These are phyloP conservation scores for Aspergillus sp. DNA, from an alignment of 2,329 filamentous ascomycete genomes.

Conservation along the genomic window DNA sequence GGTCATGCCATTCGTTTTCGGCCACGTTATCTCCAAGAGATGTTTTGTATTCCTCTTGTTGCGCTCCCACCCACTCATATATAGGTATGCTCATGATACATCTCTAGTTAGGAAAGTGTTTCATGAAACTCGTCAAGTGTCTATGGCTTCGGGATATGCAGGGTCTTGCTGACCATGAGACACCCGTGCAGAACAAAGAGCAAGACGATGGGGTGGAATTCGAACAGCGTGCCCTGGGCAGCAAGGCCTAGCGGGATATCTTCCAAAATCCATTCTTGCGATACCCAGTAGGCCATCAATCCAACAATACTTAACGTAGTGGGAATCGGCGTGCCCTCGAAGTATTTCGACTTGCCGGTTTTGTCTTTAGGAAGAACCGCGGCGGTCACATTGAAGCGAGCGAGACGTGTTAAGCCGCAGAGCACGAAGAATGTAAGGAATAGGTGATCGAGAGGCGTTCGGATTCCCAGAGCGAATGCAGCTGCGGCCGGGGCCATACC, in stretches of 20 bases:
- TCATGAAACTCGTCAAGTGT: constrained; percentile 10
- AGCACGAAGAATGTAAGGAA: constrained; percentile 85
- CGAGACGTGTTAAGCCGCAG: constrained; percentile 87
- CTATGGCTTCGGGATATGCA: constrained; percentile 87
- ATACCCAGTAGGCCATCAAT: constrained; percentile 88
- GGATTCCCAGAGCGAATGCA: constrained; percentile 85
- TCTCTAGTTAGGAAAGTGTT: constrained; percentile 17
- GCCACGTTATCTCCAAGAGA: constrained; percentile 17
- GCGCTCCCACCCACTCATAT: constrained; percentile 18
- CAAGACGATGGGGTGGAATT: constrained; percentile 79
- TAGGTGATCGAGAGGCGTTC: constrained; percentile 79
- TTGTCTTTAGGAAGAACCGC: constrained; percentile 86
- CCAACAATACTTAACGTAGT: constrained; percentile 79
- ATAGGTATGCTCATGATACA: constrained; percentile 14
- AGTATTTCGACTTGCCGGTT: constrained; percentile 88
- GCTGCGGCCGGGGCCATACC: constrained; percentile 84
- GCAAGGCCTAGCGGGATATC: constrained; percentile 74
- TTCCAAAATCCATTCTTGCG: constrained; percentile 74
- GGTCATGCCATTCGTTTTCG: constrained; percentile 14
- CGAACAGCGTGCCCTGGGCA: constrained; percentile 66
- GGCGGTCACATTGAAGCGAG: constrained; percentile 97
- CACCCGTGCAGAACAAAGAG: constrained; percentile 88
- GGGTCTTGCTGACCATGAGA: constrained; percentile 90
- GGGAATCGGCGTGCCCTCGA: constrained; percentile 95
- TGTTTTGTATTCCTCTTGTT: constrained; percentile 12